phyloP scores from a whole-genome alignment of 2,329 filamentous ascomycete genomes.

The Fusarium liriodendri region DNA sequence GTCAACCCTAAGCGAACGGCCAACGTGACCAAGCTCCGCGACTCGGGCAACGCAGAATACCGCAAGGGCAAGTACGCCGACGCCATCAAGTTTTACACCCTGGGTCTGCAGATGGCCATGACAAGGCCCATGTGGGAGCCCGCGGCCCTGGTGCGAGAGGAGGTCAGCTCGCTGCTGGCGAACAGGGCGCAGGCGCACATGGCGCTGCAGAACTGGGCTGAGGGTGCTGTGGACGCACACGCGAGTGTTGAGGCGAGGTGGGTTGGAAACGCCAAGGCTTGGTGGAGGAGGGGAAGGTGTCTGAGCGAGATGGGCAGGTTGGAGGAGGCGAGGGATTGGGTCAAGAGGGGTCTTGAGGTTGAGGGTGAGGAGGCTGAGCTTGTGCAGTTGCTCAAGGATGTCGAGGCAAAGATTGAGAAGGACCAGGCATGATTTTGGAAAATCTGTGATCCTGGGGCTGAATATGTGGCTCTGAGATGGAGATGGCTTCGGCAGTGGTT shows the following conservation, averaged over 20 bases:
- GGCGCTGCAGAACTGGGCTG: conserved; percentile 83
- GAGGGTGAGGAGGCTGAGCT: conserved; percentile 78
- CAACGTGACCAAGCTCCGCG: conserved; percentile 90
- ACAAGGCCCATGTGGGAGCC: conserved; percentile 90
- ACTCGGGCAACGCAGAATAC: conserved; percentile 85
- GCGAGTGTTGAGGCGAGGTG: conserved; percentile 88
- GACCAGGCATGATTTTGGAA: conserved; percentile 45
- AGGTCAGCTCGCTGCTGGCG: conserved; percentile 81
- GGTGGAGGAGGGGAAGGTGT: conserved; percentile 89
- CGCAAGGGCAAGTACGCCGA: conserved; percentile 81
- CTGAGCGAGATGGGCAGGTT: conserved; percentile 90
- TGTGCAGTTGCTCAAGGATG: conserved; percentile 71
- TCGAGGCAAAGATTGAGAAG: conserved; percentile 61
- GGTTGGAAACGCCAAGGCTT: conserved; percentile 90
- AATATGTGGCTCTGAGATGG: neutral
- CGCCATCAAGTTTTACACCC: conserved; percentile 82
- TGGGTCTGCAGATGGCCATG: conserved; percentile 92
- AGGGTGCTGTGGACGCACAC: conserved; percentile 89
- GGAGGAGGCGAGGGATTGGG: conserved; percentile 84
- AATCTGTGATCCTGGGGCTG: neutral
- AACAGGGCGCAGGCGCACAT: conserved; percentile 94
- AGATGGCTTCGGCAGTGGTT: neutral
- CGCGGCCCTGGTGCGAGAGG: conserved; percentile 83
- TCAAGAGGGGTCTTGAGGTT: conserved; percentile 82
- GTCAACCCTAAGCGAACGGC: conserved; percentile 93